Conservation (phyloP, 352 stramenopile species). For the Phytophthora rubi region DNA sequence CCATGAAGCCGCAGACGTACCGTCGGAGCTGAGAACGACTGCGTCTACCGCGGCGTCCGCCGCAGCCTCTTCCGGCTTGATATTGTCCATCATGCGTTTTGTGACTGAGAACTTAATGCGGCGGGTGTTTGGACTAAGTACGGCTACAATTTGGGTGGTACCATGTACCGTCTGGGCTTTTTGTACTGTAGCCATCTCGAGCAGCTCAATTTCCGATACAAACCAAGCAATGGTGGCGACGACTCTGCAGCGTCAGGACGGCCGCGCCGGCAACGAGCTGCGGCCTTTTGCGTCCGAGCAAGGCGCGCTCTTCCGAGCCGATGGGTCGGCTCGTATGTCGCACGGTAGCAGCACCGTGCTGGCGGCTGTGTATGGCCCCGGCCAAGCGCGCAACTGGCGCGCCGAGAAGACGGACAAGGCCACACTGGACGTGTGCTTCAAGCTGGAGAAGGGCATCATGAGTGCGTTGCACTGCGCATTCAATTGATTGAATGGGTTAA, state of each 20-base stretch:
- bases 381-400: constrained; percentile 75
- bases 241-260: constrained; percentile 58
- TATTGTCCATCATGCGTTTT: constrained; percentile 26
- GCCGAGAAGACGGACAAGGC: constrained; percentile 69
- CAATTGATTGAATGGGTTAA: not conserved
- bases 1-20: constrained; percentile 16
- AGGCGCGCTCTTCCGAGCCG: constrained; percentile 77
- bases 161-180: constrained; percentile 14
- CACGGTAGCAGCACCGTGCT: constrained; percentile 79
- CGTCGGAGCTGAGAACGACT: constrained; percentile 61
- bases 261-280: constrained; percentile 78
- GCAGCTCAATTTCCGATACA: constrained; percentile 11
- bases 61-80: constrained; percentile 21
- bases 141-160: not conserved
- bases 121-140: too few relatives aligned
- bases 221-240: constrained; percentile 47
- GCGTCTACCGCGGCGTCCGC: constrained; percentile 25
- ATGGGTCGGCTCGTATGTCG: constrained; percentile 81
- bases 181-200: constrained; percentile 8
- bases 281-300: constrained; percentile 78
- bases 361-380: constrained; percentile 77
- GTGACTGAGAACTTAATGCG: not conserved
- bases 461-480: constrained; percentile 46
- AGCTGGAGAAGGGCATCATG: constrained; percentile 77
- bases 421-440: constrained; percentile 80